A percentile compares a stretch with the other conserved stretches of the same genome.
Evolutionary conservation across 1,284 basidiomycete species (phyloP).

Genomic region (Ganoderma meredithae): DNA sequence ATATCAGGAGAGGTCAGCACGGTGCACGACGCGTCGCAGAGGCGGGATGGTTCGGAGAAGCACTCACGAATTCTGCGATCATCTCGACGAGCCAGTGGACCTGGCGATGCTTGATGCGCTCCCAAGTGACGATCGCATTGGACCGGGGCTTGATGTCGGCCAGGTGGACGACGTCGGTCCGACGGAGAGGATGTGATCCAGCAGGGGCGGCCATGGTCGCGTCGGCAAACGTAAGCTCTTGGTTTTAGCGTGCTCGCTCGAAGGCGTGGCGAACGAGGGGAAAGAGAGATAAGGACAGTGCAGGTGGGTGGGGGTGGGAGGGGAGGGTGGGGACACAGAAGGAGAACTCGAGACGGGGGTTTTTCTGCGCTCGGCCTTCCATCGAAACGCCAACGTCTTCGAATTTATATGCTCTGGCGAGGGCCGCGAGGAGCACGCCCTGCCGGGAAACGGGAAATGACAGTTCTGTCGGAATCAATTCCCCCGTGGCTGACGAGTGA

Average conservation of each 20-base stretch:
- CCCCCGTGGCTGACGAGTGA: not conserved
- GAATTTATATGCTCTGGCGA: not conserved
- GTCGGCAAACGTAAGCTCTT: not conserved
- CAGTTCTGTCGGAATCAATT: not conserved
- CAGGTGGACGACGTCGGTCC: constrained; percentile 33
- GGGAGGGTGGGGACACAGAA: not conserved
- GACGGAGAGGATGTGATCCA: constrained; percentile 29
- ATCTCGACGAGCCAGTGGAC: constrained; percentile 63
- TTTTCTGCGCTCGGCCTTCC: not conserved
- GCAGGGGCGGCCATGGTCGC: constrained; percentile 17
- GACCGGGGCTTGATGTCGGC: constrained; percentile 42
- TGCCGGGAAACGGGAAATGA: not conserved
- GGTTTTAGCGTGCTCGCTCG: not conserved
- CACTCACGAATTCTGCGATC: constrained; percentile 62
- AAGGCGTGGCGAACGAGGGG: not conserved
- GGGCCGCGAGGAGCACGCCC: not conserved
- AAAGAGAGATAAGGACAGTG: not conserved
- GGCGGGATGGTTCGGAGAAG: not conserved
- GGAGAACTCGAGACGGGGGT: not conserved
- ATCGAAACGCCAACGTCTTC: not conserved
- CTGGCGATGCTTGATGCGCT: constrained; percentile 56
- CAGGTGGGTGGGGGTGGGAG: not conserved
- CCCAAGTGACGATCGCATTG: constrained; percentile 56
- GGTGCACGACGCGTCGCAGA: constrained; percentile 41
- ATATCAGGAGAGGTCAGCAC: constrained; percentile 30